These are phyloP conservation scores for Penicillium rolfsii DNA, from an alignment of 2,329 filamentous ascomycete genomes.

Conservation along the genomic window DNA sequence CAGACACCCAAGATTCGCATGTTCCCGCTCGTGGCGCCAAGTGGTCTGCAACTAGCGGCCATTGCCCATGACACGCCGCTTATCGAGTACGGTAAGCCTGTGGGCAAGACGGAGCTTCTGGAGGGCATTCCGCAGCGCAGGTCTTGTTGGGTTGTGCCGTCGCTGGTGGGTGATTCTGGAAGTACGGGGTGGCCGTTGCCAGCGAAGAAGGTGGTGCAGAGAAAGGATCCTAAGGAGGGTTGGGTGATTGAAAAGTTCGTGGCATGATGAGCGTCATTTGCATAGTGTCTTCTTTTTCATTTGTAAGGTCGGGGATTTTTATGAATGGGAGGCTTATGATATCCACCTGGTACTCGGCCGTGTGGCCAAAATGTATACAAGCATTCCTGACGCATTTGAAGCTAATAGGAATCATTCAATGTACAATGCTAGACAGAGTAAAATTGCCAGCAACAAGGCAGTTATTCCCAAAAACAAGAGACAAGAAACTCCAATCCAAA, in stretches of 20 bases:
- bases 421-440: neutral
- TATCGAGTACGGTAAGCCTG: constrained; percentile 82
- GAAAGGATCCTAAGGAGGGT: constrained; percentile 69
- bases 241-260: constrained; percentile 70
- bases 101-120: constrained; percentile 72
- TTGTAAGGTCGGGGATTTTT: neutral
- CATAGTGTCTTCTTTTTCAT: neutral
- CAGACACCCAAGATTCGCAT: constrained; percentile 77
- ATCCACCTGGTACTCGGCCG: constrained; percentile 18
- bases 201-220: constrained; percentile 81
- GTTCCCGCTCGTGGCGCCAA: constrained; percentile 81
- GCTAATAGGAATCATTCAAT: neutral
- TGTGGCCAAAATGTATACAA: constrained; percentile 1
- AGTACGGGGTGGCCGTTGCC: constrained; percentile 82
- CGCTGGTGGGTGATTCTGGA: constrained; percentile 69
- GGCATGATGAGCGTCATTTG: constrained; percentile 21
- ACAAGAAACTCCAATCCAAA: constrained; percentile 5
- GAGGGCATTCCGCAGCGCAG: constrained; percentile 57
- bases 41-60: constrained; percentile 72
- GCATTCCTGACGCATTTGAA: neutral
- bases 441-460: neutral
- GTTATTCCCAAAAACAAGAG: neutral
- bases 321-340: constrained; percentile 30
- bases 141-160: constrained; percentile 83
- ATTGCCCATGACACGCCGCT: constrained; percentile 85